Base-by-base conservation (phyloP, 1,139 yeast species). In the Debaryomyces singareniensis region DNA sequence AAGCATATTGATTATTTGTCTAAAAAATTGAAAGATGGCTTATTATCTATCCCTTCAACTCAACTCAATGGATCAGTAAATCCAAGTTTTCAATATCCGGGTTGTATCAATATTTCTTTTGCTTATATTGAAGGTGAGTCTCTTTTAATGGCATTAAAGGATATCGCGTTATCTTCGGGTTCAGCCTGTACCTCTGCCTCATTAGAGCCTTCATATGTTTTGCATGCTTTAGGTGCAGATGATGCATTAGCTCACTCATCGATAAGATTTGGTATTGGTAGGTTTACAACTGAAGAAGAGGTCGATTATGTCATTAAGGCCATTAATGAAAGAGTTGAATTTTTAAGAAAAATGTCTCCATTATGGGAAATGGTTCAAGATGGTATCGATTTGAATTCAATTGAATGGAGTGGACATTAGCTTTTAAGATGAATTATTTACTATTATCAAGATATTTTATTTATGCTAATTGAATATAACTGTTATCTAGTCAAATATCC, bases 151-250 rank as follows among this genome's bases (percentile, higher is more conserved):
- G 98, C 98, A 1, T 74, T 91, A 51, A 89, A 91, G 53, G 98
- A 91, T 55, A 86, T 91, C 51, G 98, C 98, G 0, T 71, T 91
- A 43, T 82, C 95, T 38, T 85, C 96, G 3, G 98, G 98, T 21
- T 86, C 96, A n/a, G 98, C 98, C 3, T 91, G 99, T 69, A 91
- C 99, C 5, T 89, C 97, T 21, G 97, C 98, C 0, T 89, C 97
- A 5, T 72, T 91, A 48, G 99, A 91, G 58, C 99, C 99, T 16
- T 85, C 96, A 2, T 91, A 91, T 48, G 99, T 91, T 24, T 71
- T 91, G 49, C 95, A 91, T 47, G 97, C 98, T 1, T 68, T 91
- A 31, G 99, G 99, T 31, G 96, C 95, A 14, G 97, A 91, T 56
- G 99, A 91, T 53, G 97, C 97, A 6, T 71, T 91, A 46, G 98